Evolutionary conservation across 371 early-diverging fungal species (phyloP).

Genomic region (Syncephalastrum contaminatum): DNA sequence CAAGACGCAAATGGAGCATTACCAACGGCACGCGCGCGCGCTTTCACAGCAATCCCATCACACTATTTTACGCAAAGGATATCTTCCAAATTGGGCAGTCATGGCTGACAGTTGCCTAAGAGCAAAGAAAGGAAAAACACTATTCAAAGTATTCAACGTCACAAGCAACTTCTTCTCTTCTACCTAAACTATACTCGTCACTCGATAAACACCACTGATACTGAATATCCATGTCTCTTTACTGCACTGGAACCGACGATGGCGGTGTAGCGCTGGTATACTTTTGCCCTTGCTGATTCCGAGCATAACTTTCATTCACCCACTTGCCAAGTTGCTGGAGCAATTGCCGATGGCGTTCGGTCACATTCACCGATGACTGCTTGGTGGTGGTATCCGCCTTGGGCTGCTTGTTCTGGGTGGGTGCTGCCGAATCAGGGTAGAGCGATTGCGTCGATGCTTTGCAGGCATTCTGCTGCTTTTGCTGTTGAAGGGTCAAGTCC

Average conservation of each 20-base stretch:
- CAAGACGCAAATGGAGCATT: too few species aligned
- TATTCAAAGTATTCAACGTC: too few species aligned
- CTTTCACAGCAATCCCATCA: too few species aligned
- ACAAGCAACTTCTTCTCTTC: too few species aligned
- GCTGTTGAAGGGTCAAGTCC: constrained; percentile 5
- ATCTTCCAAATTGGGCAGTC: constrained; percentile 13
- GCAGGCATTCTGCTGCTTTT: not conserved
- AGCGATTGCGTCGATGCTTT: not conserved
- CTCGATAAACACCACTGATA: not conserved
- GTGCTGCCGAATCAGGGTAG: constrained; percentile 1
- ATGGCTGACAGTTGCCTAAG: constrained; percentile 5
- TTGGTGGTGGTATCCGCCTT: too few species aligned
- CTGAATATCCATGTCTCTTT: not conserved
- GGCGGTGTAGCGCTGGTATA: not conserved
- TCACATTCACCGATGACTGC: not conserved
- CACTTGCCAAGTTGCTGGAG: constrained; percentile 18
- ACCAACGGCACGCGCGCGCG: too few species aligned
- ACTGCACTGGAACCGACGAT: constrained; percentile 11
- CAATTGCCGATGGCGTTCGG: constrained; percentile 17
- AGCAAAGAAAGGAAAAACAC: not conserved
- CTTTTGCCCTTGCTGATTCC: constrained; percentile 5
- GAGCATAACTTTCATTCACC: constrained; percentile 25
- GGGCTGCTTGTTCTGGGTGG: too few species aligned
- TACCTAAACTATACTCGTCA: too few species aligned
- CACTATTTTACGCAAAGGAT: constrained; percentile 2